A percentile compares a stretch with the other conserved stretches of the same genome.
phyloP scores from a whole-genome alignment of 148 eudicot genomes.

The Camellia lanceoleosa region DNA sequence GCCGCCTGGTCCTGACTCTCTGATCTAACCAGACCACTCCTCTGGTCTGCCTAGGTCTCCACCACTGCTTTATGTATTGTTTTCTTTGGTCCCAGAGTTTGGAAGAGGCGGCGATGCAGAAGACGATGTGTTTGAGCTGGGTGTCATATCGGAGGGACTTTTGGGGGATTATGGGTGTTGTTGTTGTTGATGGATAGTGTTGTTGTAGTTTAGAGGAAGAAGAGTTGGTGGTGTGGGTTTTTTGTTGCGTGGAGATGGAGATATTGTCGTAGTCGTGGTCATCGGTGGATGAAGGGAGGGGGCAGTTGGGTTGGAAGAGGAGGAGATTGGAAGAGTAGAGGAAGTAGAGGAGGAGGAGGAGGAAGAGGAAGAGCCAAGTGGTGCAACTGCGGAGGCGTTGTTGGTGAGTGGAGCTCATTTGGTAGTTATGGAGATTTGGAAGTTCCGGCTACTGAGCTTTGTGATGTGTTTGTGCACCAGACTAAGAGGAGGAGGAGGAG shows the following conservation, averaged over 20 bases:
- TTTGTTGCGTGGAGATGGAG: background rate
- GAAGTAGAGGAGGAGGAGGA: slow-evolving; percentile 36
- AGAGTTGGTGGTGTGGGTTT: too few relatives aligned
- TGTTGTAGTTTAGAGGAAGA: background rate
- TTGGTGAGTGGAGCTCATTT: slow-evolving; percentile 5
- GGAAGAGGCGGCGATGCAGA: slow-evolving; percentile 58
- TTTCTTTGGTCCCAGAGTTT: slow-evolving; percentile 50
- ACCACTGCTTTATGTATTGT: slow-evolving; percentile 63
- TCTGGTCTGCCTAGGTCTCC: slow-evolving; percentile 52
- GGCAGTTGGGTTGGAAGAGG: slow-evolving; percentile 24
- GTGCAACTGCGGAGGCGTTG: slow-evolving; percentile 20
- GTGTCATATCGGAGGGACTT: slow-evolving; percentile 21
- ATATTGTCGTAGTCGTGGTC: background rate
- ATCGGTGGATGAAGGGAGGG: background rate
- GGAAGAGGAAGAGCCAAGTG: slow-evolving; percentile 28
- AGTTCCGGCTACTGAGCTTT: background rate
- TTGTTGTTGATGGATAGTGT: background rate
- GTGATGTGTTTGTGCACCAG: background rate
- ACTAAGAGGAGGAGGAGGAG: background rate
- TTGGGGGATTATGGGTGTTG: background rate
- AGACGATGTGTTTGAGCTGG: slow-evolving; percentile 45
- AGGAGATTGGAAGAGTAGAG: slow-evolving; percentile 44
- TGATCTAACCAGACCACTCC: slow-evolving; percentile 63
- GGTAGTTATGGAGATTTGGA: background rate
- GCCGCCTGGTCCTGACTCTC: slow-evolving; percentile 17